These are phyloP conservation scores for Amphichorda felina DNA, from an alignment of 2,329 filamentous ascomycete genomes.

Conservation along the genomic window DNA sequence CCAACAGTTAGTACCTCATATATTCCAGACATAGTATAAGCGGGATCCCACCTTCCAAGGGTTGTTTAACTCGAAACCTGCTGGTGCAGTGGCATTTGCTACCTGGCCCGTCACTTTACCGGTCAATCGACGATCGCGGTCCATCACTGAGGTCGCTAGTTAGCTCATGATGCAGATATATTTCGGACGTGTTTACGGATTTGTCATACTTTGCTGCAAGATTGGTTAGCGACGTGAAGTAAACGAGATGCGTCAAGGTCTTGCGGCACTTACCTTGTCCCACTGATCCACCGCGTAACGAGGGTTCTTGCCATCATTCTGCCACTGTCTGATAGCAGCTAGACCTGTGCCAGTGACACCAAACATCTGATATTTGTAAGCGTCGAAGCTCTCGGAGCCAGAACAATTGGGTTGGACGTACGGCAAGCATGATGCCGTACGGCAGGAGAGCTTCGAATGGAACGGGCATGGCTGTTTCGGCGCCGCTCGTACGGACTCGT, in stretches of 20 bases:
- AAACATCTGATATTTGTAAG: conserved; percentile 41
- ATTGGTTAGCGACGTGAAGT: conserved; percentile 13
- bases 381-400: background rate
- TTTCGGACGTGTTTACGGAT: background rate
- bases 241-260: background rate
- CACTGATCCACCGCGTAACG: conserved; percentile 51
- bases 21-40: too few species aligned
- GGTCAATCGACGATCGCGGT: conserved; percentile 49
- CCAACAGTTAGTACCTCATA: too few species aligned
- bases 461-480: conserved; percentile 37
- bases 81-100: conserved; percentile 40
- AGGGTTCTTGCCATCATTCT: conserved; percentile 48
- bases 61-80: conserved; percentile 51
- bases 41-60: conserved; percentile 50
- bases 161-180: background rate
- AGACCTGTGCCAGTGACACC: conserved; percentile 46
- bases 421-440: conserved; percentile 51
- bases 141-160: conserved; percentile 42
- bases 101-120: conserved; percentile 46
- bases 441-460: conserved; percentile 54
- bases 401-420: conserved; percentile 23
- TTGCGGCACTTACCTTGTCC: conserved; percentile 40
- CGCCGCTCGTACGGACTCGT: conserved; percentile 18
- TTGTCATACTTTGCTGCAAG: conserved; percentile 39
- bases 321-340: conserved; percentile 41